Conservation (phyloP, 2,329 filamentous ascomycete species). For the Colletotrichum lentis region DNA sequence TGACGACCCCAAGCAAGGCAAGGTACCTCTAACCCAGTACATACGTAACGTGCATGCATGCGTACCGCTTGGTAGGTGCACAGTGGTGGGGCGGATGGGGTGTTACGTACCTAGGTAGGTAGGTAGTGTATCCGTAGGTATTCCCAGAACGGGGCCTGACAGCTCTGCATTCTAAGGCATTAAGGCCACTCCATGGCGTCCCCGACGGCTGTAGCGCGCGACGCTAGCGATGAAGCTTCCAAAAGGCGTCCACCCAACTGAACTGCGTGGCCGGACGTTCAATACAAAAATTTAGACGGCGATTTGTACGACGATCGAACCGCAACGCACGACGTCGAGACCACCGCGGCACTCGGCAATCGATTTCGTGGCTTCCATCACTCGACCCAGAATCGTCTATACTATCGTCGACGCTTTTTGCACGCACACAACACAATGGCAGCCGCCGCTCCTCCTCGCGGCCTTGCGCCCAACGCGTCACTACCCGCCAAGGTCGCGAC, state of each 20-base stretch:
- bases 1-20: conserved; percentile 17
- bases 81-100: conserved; percentile 33
- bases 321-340: conserved; percentile 11
- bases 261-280: conserved; percentile 25
- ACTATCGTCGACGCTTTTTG: background rate
- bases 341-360: background rate
- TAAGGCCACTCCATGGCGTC: conserved; percentile 34
- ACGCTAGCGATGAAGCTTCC: conserved; percentile 29
- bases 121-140: background rate
- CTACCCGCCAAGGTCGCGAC: conserved; percentile 61
- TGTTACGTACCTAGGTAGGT: conserved; percentile 5
- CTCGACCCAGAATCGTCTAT: too few relatives aligned
- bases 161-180: conserved; percentile 14
- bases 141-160: conserved; percentile 1
- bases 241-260: conserved; percentile 7
- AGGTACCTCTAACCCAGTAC: conserved; percentile 14
- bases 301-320: conserved; percentile 21
- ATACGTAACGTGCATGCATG: conserved; percentile 21
- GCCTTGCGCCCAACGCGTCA: conserved; percentile 52
- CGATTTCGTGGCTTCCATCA: background rate
- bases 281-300: conserved; percentile 27
- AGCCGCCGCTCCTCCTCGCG: conserved; percentile 50
- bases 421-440: conserved; percentile 43
- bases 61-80: conserved; percentile 9
- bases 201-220: background rate